Base-by-base conservation (phyloP, 768 basidiomycete species). In the Rhizopogon rudus region DNA sequence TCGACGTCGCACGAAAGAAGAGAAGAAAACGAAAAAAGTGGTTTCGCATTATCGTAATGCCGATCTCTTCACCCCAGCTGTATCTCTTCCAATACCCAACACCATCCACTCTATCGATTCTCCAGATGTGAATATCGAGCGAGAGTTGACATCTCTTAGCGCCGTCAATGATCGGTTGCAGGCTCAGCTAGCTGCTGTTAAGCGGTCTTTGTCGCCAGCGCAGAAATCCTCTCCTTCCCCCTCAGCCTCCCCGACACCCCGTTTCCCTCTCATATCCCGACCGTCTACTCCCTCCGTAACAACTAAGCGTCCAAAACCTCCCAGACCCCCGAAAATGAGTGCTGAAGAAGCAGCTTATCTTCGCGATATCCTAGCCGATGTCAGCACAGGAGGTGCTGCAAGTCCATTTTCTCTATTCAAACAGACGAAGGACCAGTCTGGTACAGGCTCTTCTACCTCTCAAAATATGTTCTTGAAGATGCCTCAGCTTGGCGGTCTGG, bases 351-450 rank as follows among this genome's bases (percentile, higher is more conserved):
- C 77, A 3, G 83, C 80, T 49, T 91, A 90, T 65, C 74, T 91
- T 13, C 81, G 83, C 17, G 78, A 77, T 53, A 80, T 91, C 35
- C 75, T 91, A 9, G 85, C 88, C 0, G 87, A 91, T 54, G 74
- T 84, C 17, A 73, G 78, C 31, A 70, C 76, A 13, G 70, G 77
- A 0, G 70, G 69, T 2, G 44, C 67, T 12, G 65, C 72, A 0
- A 76, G 73, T 42, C 78, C 83, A 1, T 81, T 86, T 55, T 71
- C 76, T 3, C 68, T 83, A 35, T 76, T 83, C 58, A 77, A 77
- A 58, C 73, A 73, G 28, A 64, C 70, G 44, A 69, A 67, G 35
- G 69, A 62, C 39, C 62, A 51, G n/a, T 59, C 60, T 13, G 62
- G 42, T 55, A 50, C 46, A n/a, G 52, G 58, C 35, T 9, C 46